Base-by-base conservation (phyloP, 495 filamentous ascomycete genomes). In the Xylaria cubensis region DNA sequence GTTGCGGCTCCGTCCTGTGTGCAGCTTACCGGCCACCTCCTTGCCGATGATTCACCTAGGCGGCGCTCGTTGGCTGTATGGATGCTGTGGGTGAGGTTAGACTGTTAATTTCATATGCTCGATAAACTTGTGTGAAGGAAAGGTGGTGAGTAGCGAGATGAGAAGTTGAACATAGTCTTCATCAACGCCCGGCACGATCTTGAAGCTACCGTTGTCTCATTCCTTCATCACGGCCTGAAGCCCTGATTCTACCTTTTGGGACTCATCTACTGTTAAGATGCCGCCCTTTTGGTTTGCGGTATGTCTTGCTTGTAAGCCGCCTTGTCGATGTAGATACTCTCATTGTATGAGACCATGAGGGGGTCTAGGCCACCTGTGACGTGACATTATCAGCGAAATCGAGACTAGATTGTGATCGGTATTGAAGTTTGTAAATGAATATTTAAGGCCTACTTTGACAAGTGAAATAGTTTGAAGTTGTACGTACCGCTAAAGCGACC, bases 41-140 rank as follows among this genome's bases (percentile, higher is more conserved):
- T 91, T 94, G 75, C 95, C 95, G 55, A 98, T 93, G 72, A 97
- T 86, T 98, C 96, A 50, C 92, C 92, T 26, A 98, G 85, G 42
- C 94, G 88, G 64, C 95, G 90, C 86, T 97, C 94, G 77, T 97
- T 97, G 62, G 94, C 94, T 0, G 94, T 97, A 82, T 97, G 95
- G 73, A 97, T 97, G 36, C 15, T 17, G 44, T 0, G 3, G 15
- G 15, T 0, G 3, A 19, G 13, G 44, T 48, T 44, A 15, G 42
- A 1, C 1, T 44, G 1, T 6, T 4, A 1, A 46, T 17, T 46
- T 15, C 15, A 3, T 46, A 46, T 17, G 15, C 17, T 15, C 42
- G 15, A 4, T 15, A 44, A 44, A 44, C 9, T 44, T 2, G 42
- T 13, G 13, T 4, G 2, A 15, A 6, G 15, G 44, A 19, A 17